Evolutionary conservation across 83 land plant species (phyloP).

Genomic region (Larix sibirica): DNA sequence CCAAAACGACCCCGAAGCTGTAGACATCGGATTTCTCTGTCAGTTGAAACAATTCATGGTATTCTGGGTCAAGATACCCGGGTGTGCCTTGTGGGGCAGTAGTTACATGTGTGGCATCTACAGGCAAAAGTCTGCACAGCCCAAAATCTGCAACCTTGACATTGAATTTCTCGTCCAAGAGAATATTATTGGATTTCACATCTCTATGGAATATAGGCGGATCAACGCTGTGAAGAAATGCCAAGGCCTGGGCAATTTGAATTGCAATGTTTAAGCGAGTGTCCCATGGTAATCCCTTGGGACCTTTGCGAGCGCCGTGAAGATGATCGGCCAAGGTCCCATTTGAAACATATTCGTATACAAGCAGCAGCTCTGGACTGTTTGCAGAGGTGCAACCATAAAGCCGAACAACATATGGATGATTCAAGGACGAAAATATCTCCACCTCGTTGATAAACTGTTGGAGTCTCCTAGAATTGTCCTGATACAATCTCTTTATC

Average conservation of each 20-base stretch:
- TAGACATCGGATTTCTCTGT: constrained; percentile 59
- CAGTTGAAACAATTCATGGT: constrained; percentile 43
- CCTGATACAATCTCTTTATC: constrained; percentile 7
- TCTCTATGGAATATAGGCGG: constrained; percentile 52
- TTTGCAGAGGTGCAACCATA: no score
- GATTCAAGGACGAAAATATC: constrained; percentile 19
- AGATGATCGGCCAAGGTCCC: no score
- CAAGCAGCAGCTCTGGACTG: no score
- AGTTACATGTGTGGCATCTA: constrained; percentile 37
- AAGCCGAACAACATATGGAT: no score
- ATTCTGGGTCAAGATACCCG: constrained; percentile 59
- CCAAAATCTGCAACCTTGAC: constrained; percentile 74
- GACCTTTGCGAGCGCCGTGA: no score
- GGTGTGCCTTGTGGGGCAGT: constrained; percentile 63
- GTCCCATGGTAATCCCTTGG: no score
- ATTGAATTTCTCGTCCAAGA: constrained; percentile 42
- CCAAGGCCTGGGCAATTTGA: constrained; percentile 51
- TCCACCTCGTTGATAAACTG: constrained; percentile 17
- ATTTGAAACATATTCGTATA: no score
- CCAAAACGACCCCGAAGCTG: no score
- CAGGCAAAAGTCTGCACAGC: constrained; percentile 45
- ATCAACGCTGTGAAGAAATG: constrained; percentile 43
- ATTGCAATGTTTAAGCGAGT: constrained; percentile 41
- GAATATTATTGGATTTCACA: constrained; percentile 62
- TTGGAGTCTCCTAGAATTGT: not conserved